Conservation (phyloP, 108 stramenopile genomes). For the Cylindrotheca fusiformis region DNA sequence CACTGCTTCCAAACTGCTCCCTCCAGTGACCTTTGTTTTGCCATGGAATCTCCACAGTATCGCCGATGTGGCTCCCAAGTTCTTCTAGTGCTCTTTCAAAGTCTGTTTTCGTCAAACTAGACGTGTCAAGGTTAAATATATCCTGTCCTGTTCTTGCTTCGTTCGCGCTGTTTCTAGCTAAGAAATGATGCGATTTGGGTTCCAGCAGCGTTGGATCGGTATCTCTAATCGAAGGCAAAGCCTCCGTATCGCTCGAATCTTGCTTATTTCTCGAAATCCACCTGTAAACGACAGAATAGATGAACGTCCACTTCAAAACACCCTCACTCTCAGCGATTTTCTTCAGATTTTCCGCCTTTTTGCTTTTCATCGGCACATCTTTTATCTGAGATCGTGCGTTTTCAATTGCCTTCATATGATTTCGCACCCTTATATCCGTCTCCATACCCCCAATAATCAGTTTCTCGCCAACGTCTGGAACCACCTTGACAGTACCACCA, state of each 20-base stretch:
- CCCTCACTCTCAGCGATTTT: constrained; percentile 41
- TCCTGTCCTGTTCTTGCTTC: constrained; percentile 35
- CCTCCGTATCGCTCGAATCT: constrained; percentile 1
- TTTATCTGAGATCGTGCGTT: constrained; percentile 12
- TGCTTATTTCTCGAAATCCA: constrained; percentile 8
- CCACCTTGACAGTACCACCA: constrained; percentile 52
- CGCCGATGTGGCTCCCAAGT: constrained; percentile 13
- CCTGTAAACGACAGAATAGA: constrained; percentile 47
- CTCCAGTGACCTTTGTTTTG: not conserved
- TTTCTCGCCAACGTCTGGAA: constrained; percentile 6
- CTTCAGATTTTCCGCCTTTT: constrained; percentile 9
- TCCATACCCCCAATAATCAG: constrained; percentile 41
- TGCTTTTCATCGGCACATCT: constrained; percentile 7
- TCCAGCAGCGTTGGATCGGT: constrained; percentile 19
- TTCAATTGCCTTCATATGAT: constrained; percentile 28
- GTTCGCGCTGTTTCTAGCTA: constrained; percentile 26
- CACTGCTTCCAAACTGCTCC: not conserved
- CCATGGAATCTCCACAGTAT: constrained; percentile 1
- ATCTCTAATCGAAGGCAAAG: constrained; percentile 22
- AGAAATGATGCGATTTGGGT: constrained; percentile 58
- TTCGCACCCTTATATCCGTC: constrained; percentile 38
- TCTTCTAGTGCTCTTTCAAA: constrained; percentile 48
- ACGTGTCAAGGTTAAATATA: constrained; percentile 42
- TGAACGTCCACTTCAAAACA: constrained; percentile 70
- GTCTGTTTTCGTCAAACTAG: constrained; percentile 29